phyloP scores from a whole-genome alignment of 1,284 basidiomycete genomes.

The Hypsizygus ulmarius region DNA sequence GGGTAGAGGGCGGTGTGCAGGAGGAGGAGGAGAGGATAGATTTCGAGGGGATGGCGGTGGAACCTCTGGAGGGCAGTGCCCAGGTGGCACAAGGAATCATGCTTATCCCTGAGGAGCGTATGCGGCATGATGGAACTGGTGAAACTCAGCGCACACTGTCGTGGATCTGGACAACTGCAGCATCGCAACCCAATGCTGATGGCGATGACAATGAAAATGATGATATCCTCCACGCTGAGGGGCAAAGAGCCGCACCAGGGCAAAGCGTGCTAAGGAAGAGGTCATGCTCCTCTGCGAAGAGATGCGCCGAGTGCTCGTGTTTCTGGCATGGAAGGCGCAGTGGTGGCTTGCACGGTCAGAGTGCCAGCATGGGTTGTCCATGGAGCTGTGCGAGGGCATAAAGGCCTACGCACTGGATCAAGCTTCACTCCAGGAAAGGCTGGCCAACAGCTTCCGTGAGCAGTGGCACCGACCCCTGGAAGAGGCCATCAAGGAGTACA shows the following conservation, averaged over 20 bases:
- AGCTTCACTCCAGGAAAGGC: too few relatives aligned
- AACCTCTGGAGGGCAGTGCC: too few relatives aligned
- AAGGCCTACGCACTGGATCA: too few relatives aligned
- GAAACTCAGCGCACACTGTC: slow-evolving; percentile 4
- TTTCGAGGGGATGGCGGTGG: too few relatives aligned
- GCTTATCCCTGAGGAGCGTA: slow-evolving; percentile 4
- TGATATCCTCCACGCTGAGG: slow-evolving; percentile 6
- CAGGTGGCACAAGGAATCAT: slow-evolving; percentile 1
- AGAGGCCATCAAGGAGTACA: too few relatives aligned
- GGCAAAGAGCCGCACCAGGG: slow-evolving; percentile 8
- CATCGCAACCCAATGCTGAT: not conserved
- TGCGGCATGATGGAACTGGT: slow-evolving; percentile 8
- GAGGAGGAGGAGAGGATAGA: too few relatives aligned
- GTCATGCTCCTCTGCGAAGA: slow-evolving; percentile 17
- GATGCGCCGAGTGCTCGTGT: slow-evolving; percentile 10
- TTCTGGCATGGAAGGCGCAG: slow-evolving; percentile 8
- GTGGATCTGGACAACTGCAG: slow-evolving; percentile 14
- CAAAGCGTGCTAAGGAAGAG: slow-evolving; percentile 15
- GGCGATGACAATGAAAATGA: slow-evolving; percentile 3
- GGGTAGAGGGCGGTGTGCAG: too few relatives aligned
- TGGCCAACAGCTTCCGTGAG: too few relatives aligned
- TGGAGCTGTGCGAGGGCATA: too few relatives aligned
- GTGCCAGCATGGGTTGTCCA: too few relatives aligned
- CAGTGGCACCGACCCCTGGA: too few relatives aligned
- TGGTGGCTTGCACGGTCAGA: too few relatives aligned